A percentile compares a stretch with the other conserved stretches of the same genome.
Conservation (phyloP, 2,329 filamentous ascomycete species). For the Thelonectria rubi region DNA sequence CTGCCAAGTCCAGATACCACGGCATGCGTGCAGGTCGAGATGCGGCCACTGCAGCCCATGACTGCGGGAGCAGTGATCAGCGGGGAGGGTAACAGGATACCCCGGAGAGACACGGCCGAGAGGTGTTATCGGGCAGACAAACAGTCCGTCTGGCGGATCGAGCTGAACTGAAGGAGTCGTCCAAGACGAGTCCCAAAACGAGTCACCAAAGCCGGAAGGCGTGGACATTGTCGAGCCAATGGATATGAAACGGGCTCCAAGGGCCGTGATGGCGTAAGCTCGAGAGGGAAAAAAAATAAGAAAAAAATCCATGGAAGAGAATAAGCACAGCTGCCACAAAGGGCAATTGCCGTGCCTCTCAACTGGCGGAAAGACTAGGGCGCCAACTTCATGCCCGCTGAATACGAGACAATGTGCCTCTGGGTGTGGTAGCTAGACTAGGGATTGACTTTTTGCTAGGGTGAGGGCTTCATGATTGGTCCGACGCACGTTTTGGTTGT, state of each 20-base stretch:
- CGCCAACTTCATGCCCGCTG: constrained; percentile 23
- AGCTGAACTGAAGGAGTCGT: neutral
- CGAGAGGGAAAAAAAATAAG: neutral
- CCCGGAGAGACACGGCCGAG: neutral
- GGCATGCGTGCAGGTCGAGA: constrained; percentile 30
- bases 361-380: neutral
- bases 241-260: neutral
- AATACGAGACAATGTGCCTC: constrained; percentile 39
- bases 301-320: too few relatives aligned
- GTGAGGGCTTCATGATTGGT: constrained; percentile 1
- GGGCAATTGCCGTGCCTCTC: constrained; percentile 16
- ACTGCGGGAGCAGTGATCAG: constrained; percentile 21
- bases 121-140: neutral
- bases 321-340: constrained; percentile 3
- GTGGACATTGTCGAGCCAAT: neutral
- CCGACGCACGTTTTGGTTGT: neutral
- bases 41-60: constrained; percentile 34
- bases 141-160: neutral
- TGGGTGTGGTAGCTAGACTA: constrained; percentile 21
- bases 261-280: neutral
- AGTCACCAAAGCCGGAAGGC: neutral
- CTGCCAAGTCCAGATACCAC: constrained; percentile 24
- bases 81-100: constrained; percentile 8
- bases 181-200: neutral
- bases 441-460: constrained; percentile 21